Evolutionary conservation across 2,329 filamentous ascomycete species (phyloP), one percentile per base, ranked within the genome.

Genomic region (Dactylellina drechsleri): DNA sequence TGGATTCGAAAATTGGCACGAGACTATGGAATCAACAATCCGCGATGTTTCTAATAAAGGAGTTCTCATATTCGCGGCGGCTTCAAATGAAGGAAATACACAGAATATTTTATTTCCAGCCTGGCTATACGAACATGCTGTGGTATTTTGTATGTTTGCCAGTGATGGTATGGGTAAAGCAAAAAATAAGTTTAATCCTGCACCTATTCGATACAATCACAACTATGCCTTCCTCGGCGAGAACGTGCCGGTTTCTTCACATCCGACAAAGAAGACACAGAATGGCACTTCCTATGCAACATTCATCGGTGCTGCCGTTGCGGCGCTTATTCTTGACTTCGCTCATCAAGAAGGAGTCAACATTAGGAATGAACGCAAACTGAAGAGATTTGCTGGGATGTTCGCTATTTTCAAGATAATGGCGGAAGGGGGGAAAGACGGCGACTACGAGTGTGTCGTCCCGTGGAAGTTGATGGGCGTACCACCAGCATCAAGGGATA

Each of bases 241-340:
- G 20, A 52, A 52, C 16, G 49, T 52, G 20, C 49, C 49, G 16
- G 49, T 52, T 52, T 20, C n/a, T 5, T 52, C 49, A 52, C 49
- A 52, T 23, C 49, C 49, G 20, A 52, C 49, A 52, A 52, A 52
- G 49, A 52, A 52, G 16, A 52, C 49, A 6, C 49, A 52, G 18
- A 26, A 8, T 23, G 49, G 49, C 15, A 52, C 49, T 7, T 52
- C 49, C 5, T 52, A 20, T 52, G 49, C 49, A 23, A 52, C 49
- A 52, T 52, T 52, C 16, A 52, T 52, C 16, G 49, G 49, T 13
- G 49, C 49, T 13, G 49, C 49, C 6, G 20, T 52, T 52, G 20
- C 49, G 16, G 49, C 49, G 20, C n/a, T 52, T 52, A 13, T 52
- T 52, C 49, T 52, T 13, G 49, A 52, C 13, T 52, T 52, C 49